These are phyloP conservation scores for Kalanchoe fedtschenkoi DNA, from an alignment of 164 flowering plant species.

Conservation along the genomic window DNA sequence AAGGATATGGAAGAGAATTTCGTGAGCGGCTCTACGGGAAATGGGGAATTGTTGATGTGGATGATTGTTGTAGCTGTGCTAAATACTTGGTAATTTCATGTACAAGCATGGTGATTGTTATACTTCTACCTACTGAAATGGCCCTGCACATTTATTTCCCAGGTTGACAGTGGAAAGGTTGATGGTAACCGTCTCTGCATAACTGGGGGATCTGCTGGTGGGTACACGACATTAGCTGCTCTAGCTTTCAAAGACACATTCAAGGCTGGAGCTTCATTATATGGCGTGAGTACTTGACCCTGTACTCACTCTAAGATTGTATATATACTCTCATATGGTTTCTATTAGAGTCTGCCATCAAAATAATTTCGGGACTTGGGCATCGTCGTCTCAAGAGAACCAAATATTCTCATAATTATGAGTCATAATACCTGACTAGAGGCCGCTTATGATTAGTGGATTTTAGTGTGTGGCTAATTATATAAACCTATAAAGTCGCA, in stretches of 20 bases:
- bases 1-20: constrained; percentile 91
- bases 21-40: constrained; percentile 70
- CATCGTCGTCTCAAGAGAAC: too few relatives aligned
- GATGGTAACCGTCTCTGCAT: constrained; percentile 72
- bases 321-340: neutral
- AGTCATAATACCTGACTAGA: too few relatives aligned
- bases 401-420: too few relatives aligned
- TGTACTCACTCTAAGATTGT: neutral
- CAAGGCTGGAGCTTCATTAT: constrained; percentile 93
- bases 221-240: constrained; percentile 90
- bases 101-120: neutral
- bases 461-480: too few relatives aligned
- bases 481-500: too few relatives aligned
- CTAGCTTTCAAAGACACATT: constrained; percentile 81
- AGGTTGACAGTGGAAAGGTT: constrained; percentile 82
- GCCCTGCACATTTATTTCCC: constrained; percentile 7
- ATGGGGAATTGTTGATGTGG: constrained; percentile 96
- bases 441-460: too few relatives aligned
- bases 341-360: too few relatives aligned
- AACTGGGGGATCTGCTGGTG: constrained; percentile 95
- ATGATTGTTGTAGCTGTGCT: constrained; percentile 97
- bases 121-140: neutral
- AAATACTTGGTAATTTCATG: constrained; percentile 51
- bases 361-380: too few relatives aligned
- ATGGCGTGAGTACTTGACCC: constrained; percentile 60